phyloP scores from a whole-genome alignment of 140 eudicot species.

The Stevia rebaudiana region DNA sequence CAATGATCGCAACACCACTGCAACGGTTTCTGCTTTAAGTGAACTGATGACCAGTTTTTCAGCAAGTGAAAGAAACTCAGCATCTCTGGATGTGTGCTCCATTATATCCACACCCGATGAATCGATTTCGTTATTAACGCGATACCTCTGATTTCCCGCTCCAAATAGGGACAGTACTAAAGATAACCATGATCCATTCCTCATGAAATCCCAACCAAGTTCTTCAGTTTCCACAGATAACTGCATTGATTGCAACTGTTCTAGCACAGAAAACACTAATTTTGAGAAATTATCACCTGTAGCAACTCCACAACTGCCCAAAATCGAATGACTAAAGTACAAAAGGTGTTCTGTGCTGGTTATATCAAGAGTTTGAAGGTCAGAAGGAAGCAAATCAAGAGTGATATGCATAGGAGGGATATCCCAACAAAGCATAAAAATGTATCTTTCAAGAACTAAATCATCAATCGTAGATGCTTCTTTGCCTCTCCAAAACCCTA shows the following conservation, averaged over 20 bases:
- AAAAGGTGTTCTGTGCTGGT: constrained; percentile 49
- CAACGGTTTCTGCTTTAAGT: constrained; percentile 38
- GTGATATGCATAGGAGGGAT: constrained; percentile 43
- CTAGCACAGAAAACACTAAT: constrained; percentile 44
- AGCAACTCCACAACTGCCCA: constrained; percentile 35
- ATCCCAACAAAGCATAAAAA: constrained; percentile 93
- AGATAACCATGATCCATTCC: constrained; percentile 83
- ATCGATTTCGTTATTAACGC: constrained; percentile 30
- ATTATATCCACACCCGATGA: constrained; percentile 22
- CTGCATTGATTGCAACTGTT: constrained; percentile 47
- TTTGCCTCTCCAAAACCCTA: constrained; percentile 78
- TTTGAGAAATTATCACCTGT: constrained; percentile 31
- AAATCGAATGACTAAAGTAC: constrained; percentile 49
- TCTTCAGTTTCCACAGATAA: constrained; percentile 38
- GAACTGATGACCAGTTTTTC: constrained; percentile 39
- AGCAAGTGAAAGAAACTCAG: constrained; percentile 42
- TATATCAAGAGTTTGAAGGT: constrained; percentile 37
- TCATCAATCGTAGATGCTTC: constrained; percentile 62
- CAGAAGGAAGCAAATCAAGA: constrained; percentile 30
- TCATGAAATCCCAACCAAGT: constrained; percentile 71
- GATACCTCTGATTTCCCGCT: constrained; percentile 41
- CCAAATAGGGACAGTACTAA: constrained; percentile 54
- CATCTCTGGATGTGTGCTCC: constrained; percentile 47
- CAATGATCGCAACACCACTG: constrained; percentile 33
- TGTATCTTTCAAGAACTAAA: constrained; percentile 69